Evolutionary conservation across 106 monocot genomes (phyloP), one percentile per base, ranked within the genome.

Genomic region (Acorus calamus): DNA sequence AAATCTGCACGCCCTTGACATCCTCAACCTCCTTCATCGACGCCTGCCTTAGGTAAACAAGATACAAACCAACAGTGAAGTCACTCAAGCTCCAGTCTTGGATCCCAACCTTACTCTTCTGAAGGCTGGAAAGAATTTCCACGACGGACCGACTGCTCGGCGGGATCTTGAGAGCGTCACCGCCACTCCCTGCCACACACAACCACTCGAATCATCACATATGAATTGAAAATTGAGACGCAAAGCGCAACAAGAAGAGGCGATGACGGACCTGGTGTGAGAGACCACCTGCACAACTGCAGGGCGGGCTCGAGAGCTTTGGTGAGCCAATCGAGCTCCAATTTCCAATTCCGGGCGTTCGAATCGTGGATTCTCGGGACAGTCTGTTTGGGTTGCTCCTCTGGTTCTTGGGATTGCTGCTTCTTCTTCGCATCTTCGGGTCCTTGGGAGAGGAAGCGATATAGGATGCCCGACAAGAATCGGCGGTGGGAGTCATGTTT

Each of bases 61-160:
- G 80, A 65, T 96, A 96, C 56, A 94, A 69, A 53, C 87, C 96
- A 66, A 96, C 64, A 7, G 90, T 96, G 47, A 96, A 71, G 64
- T 96, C 90, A 76, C 87, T 78, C 44, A 96, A 67, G 73, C 91
- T 96, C 96, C 96, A 96, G 42, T 96, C 96, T 64, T 82, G 90
- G 56, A 96, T 78, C 45, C 82, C 80, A 60, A 59, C 55, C 70
- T 80, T 96, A 62, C 77, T 91, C 50, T 67, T 68, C 65, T 96
- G 96, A 65, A 96, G 82, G 58, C 80, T 63, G 5, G 67, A 53
- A 74, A 91, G 75, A 42, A 96, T 82, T 72, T 96, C 83, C 9
- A 67, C 63, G 57, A 96, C 69, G 47, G 96, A 87, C 63, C 70
- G 67, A 61, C 66, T 79, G 47, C 69, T 76, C 5, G 87, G 71